Conservation (phyloP, 805 yeast species). For the Metschnikowia bowlesiae region DNA sequence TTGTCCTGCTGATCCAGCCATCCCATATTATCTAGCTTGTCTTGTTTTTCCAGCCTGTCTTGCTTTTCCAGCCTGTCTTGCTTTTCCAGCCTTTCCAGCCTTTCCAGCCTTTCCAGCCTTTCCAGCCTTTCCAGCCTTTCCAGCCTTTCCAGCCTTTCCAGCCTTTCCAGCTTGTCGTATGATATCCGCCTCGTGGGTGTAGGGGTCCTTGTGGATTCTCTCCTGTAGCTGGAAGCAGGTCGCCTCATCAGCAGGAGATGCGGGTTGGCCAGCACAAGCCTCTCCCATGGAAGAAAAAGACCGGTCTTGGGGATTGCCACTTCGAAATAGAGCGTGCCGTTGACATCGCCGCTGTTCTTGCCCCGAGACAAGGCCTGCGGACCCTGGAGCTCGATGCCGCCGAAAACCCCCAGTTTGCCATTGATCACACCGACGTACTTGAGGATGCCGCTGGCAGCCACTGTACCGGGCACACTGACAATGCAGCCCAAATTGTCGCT, state of each 20-base stretch:
- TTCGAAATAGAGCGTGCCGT: slow-evolving; percentile 65
- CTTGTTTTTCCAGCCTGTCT: background rate
- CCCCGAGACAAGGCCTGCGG: slow-evolving; percentile 57
- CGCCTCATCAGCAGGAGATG: slow-evolving; percentile 15
- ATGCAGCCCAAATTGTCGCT: slow-evolving; percentile 29
- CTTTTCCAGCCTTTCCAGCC: background rate
- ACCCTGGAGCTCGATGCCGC: slow-evolving; percentile 82
- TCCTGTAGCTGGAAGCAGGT: slow-evolving; percentile 1
- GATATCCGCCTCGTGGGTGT: slow-evolving; percentile 2
- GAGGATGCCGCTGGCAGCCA: slow-evolving; percentile 60
- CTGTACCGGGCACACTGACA: slow-evolving; percentile 55
- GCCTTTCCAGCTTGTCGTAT: background rate
- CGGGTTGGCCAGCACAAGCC: slow-evolving; percentile 34
- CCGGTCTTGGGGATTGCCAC: slow-evolving; percentile 67
- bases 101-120: background rate
- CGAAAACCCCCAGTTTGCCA: slow-evolving; percentile 69
- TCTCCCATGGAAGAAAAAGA: slow-evolving; percentile 61
- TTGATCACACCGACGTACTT: slow-evolving; percentile 70
- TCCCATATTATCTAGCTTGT: background rate
- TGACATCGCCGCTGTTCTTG: slow-evolving; percentile 79
- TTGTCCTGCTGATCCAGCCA: background rate
- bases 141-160: background rate
- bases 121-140: background rate
- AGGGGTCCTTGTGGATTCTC: slow-evolving; percentile 1
- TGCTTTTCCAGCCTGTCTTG: background rate